Conservation (phyloP, 208 protist species). For the Novymonas esmeraldas region DNA sequence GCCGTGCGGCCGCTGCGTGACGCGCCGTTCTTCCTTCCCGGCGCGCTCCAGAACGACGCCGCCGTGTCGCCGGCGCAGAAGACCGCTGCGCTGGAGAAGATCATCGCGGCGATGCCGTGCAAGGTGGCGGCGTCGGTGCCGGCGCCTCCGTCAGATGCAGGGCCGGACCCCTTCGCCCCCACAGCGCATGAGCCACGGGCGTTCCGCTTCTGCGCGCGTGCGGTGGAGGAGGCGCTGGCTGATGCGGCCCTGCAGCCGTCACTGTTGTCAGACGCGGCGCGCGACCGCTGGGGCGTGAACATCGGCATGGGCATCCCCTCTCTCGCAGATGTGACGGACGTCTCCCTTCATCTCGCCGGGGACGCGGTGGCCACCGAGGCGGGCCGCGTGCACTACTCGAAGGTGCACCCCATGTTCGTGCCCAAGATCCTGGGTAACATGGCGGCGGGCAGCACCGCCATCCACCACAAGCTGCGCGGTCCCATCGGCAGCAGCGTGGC, state of each 20-base stretch:
- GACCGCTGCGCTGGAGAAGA: slow-evolving; percentile 27
- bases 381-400: slow-evolving; percentile 44
- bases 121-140: slow-evolving; percentile 65
- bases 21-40: slow-evolving; percentile 67
- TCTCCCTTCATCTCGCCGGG: slow-evolving; percentile 48
- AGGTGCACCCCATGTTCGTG: slow-evolving; percentile 94
- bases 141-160: neutral
- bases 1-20: slow-evolving; percentile 49
- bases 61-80: slow-evolving; percentile 29
- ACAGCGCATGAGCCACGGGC: slow-evolving; percentile 63
- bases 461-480: slow-evolving; percentile 88
- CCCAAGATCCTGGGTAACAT: slow-evolving; percentile 98
- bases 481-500: slow-evolving; percentile 93
- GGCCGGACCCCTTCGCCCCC: slow-evolving; percentile 40
- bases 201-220: slow-evolving; percentile 46
- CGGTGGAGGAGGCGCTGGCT: slow-evolving; percentile 68
- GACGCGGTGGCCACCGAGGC: slow-evolving; percentile 2
- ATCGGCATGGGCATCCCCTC: slow-evolving; percentile 93
- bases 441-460: slow-evolving; percentile 90
- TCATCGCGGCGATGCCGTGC: slow-evolving; percentile 67
- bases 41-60: slow-evolving; percentile 51
- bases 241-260: slow-evolving; percentile 46
- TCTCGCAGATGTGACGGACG: slow-evolving; percentile 75
- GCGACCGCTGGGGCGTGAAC: slow-evolving; percentile 81
- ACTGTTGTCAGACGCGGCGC: slow-evolving; percentile 1